Evolutionary conservation across 352 stramenopile genomes (phyloP).

Genomic region (Globisporangium nagaii): DNA sequence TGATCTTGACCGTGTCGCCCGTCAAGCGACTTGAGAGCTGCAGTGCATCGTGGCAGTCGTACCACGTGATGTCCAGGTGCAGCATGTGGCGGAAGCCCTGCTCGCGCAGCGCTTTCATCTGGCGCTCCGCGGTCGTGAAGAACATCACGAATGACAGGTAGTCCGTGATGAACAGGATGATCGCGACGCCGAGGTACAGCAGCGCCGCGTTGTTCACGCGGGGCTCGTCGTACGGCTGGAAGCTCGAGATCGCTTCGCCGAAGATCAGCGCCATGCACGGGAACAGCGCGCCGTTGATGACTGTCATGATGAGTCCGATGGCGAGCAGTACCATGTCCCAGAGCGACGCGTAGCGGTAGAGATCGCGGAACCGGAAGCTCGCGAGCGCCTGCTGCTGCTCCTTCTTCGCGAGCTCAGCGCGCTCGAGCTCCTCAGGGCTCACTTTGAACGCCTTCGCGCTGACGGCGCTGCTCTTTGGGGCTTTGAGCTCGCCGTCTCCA

Average conservation of each 20-base stretch:
- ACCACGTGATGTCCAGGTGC: constrained; percentile 48
- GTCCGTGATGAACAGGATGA: constrained; percentile 29
- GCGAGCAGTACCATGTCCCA: constrained; percentile 23
- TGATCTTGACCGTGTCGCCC: constrained; percentile 52
- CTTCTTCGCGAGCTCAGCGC: not conserved
- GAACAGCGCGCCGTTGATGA: constrained; percentile 36
- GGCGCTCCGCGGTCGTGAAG: constrained; percentile 25
- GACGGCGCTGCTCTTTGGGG: not conserved
- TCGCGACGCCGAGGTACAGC: constrained; percentile 21
- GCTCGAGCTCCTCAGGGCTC: not conserved
- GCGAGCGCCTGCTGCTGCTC: constrained; percentile 1
- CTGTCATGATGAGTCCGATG: constrained; percentile 23
- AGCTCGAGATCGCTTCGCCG: constrained; percentile 34
- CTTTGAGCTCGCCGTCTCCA: not conserved
- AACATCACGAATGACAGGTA: constrained; percentile 27
- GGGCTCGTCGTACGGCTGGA: constrained; percentile 21
- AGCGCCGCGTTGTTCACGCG: constrained; percentile 22
- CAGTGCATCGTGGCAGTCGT: constrained; percentile 33
- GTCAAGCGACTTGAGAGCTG: constrained; percentile 38
- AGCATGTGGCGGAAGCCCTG: constrained; percentile 37
- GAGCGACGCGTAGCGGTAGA: constrained; percentile 33
- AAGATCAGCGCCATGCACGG: constrained; percentile 51
- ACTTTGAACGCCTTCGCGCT: not conserved
- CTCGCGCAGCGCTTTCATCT: constrained; percentile 37
- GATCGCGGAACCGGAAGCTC: not conserved